Conservation (phyloP, 495 filamentous ascomycete species). For the Jackrogersella minutella region DNA sequence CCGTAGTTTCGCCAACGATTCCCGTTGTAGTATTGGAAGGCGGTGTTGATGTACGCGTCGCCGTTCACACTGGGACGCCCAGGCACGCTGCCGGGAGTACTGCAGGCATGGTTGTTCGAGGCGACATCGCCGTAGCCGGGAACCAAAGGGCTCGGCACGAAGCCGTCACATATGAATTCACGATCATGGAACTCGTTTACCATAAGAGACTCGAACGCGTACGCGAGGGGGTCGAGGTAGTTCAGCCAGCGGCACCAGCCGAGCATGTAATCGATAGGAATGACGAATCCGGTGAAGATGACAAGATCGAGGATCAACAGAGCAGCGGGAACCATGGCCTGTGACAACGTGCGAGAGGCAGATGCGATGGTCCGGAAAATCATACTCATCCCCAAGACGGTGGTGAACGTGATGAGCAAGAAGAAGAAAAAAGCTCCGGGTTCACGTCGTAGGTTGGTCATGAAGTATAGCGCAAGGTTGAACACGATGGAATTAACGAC, state of each 20-base stretch:
- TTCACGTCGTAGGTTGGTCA: constrained; percentile 82
- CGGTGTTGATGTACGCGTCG: constrained; percentile 69
- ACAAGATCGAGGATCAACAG: constrained; percentile 82
- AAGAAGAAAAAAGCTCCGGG: constrained; percentile 83
- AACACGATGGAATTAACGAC: constrained; percentile 57
- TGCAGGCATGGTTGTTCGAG: constrained; percentile 62
- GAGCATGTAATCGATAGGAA: constrained; percentile 80
- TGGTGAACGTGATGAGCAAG: constrained; percentile 73
- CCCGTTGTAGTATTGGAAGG: constrained; percentile 65
- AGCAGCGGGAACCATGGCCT: constrained; percentile 85
- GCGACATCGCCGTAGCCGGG: constrained; percentile 57
- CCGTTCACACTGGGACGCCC: constrained; percentile 66
- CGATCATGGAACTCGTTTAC: constrained; percentile 85
- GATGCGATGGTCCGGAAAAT: constrained; percentile 86
- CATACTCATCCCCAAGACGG: constrained; percentile 76
- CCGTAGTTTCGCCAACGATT: constrained; percentile 86
- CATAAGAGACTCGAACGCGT: constrained; percentile 88
- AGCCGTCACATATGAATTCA: constrained; percentile 67
- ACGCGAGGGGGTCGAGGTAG: constrained; percentile 84
- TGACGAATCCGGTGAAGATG: constrained; percentile 90
- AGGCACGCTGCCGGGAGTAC: constrained; percentile 65
- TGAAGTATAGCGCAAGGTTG: constrained; percentile 84
- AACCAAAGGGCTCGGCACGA: constrained; percentile 61
- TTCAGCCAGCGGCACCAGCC: constrained; percentile 89
- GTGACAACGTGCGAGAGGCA: constrained; percentile 77